A percentile compares a stretch with the other conserved stretches of the same genome.
phyloP scores from a whole-genome alignment of 2,329 filamentous ascomycete genomes.

The Decorospora gaudefroyi region DNA sequence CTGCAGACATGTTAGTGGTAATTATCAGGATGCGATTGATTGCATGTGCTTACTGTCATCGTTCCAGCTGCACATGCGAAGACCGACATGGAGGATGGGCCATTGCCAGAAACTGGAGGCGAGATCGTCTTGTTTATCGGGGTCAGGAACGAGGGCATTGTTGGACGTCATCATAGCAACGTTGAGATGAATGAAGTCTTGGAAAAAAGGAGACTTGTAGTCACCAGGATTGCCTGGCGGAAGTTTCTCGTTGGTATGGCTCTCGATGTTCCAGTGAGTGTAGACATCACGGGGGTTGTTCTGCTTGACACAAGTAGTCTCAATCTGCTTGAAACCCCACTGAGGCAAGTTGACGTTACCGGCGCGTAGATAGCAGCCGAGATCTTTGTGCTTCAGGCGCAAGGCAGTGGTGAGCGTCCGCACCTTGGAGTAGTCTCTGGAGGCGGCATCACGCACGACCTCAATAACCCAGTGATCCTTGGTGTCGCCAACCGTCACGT shows the following conservation, averaged over 20 bases:
- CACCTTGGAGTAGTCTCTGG: constrained; percentile 79
- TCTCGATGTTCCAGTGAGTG: constrained; percentile 98
- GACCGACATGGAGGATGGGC: constrained; percentile 91
- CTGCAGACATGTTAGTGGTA: constrained; percentile 29
- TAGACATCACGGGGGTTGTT: constrained; percentile 92
- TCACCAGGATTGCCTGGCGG: constrained; percentile 85
- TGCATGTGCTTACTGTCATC: constrained; percentile 65
- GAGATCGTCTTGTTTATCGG: constrained; percentile 97
- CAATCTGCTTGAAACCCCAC: constrained; percentile 99
- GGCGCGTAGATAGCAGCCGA: constrained; percentile 92
- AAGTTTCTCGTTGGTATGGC: constrained; percentile 89
- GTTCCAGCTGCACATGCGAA: constrained; percentile 99
- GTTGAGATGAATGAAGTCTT: constrained; percentile 97
- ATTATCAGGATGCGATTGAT: background rate
- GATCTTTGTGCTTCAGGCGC: constrained; percentile 77
- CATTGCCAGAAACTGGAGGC: constrained; percentile 98
- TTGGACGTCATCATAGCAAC: constrained; percentile 99
- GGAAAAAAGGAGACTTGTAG: constrained; percentile 96
- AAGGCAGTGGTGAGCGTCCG: constrained; percentile 93
- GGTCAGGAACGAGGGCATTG: constrained; percentile 95
- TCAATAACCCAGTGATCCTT: constrained; percentile 98
- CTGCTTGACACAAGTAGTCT: constrained; percentile 90
- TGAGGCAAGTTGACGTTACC: constrained; percentile 96
- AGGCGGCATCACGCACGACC: constrained; percentile 86
- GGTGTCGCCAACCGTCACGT: constrained; percentile 90